A percentile compares a stretch with the other conserved stretches of the same genome.
These are phyloP conservation scores for Endothia cerciana DNA, from an alignment of 2,329 filamentous ascomycete species.

Conservation along the genomic window DNA sequence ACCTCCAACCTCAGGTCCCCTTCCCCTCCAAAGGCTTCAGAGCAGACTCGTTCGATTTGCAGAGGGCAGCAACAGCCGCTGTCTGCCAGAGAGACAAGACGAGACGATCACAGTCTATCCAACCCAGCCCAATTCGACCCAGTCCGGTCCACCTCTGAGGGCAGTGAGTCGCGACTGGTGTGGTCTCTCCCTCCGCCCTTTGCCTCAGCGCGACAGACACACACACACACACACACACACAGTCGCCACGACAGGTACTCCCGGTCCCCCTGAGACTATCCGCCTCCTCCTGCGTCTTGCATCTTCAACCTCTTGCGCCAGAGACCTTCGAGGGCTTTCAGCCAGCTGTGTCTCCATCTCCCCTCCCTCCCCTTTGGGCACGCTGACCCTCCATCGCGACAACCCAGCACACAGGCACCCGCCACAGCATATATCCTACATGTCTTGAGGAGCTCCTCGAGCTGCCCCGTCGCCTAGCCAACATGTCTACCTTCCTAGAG, in stretches of 20 bases:
- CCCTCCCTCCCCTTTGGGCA: background rate
- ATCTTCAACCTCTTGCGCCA: background rate
- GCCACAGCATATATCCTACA: constrained; percentile 9
- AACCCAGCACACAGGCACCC: background rate
- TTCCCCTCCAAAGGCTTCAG: constrained; percentile 9
- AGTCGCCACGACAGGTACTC: no score
- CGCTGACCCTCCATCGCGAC: constrained; percentile 2
- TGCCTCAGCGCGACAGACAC: background rate
- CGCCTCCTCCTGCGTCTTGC: background rate
- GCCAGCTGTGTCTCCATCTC: background rate
- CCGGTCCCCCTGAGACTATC: no score
- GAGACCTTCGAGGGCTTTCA: background rate
- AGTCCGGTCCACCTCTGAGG: constrained; percentile 1
- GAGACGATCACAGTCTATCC: background rate
- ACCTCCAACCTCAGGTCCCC: background rate
- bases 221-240: no score
- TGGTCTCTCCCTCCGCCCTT: background rate
- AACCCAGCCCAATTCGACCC: constrained; percentile 2
- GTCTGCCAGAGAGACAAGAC: background rate
- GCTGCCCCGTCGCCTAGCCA: constrained; percentile 43
- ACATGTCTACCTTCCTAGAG: constrained; percentile 93
- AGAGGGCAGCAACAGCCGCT: background rate
- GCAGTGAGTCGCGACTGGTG: background rate
- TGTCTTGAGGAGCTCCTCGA: constrained; percentile 23
- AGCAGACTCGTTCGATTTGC: constrained; percentile 1